Percentiles rank a stretch among this genome's conserved stretches.
These are phyloP conservation scores for Claviceps citrina DNA, from an alignment of 2,329 filamentous ascomycete genomes.

Conservation along the genomic window DNA sequence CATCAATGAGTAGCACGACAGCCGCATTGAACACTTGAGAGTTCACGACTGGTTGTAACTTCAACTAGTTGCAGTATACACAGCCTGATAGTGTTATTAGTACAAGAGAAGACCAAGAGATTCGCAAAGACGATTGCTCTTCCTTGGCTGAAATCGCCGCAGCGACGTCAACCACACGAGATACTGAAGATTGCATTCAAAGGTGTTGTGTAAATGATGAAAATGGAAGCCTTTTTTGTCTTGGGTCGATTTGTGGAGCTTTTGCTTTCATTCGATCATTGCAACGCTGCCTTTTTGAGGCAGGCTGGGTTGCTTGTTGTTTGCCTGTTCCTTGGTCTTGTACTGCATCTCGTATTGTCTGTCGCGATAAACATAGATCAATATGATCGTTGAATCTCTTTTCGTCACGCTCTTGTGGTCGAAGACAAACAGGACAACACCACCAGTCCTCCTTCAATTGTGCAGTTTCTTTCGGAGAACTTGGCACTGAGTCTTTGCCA, in stretches of 20 bases:
- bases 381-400: slow-evolving; percentile 78
- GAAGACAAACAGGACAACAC: slow-evolving; percentile 78
- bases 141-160: neutral
- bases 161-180: no score
- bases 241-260: slow-evolving; percentile 23
- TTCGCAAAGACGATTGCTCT: neutral
- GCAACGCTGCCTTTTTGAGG: slow-evolving; percentile 22
- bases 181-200: neutral
- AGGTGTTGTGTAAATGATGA: slow-evolving; percentile 15
- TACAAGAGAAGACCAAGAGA: neutral
- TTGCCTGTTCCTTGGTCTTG: slow-evolving; percentile 30
- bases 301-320: slow-evolving; percentile 18
- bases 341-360: slow-evolving; percentile 72
- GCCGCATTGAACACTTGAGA: neutral
- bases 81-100: neutral
- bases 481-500: slow-evolving; percentile 36
- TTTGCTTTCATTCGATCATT: slow-evolving; percentile 25
- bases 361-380: slow-evolving; percentile 73
- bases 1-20: neutral
- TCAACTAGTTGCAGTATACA: neutral
- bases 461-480: slow-evolving; percentile 21
- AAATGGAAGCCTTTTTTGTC: slow-evolving; percentile 39
- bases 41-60: neutral
- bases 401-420: slow-evolving; percentile 62
- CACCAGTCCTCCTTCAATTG: slow-evolving; percentile 40